Evolutionary conservation across 2,329 filamentous ascomycete genomes (phyloP).

Genomic region (Epichloe hybrida): DNA sequence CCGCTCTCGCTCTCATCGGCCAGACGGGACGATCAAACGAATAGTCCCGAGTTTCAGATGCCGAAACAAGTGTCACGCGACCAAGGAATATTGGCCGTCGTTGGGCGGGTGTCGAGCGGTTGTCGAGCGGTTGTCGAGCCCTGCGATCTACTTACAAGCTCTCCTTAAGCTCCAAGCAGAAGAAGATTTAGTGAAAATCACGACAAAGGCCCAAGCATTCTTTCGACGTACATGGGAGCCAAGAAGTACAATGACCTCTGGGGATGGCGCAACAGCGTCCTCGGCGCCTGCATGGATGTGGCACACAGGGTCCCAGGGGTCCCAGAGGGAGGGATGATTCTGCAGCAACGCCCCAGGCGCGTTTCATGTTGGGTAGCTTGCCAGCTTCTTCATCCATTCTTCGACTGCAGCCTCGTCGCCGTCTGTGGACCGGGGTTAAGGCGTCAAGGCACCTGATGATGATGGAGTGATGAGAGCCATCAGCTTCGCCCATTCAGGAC

Average conservation of each 20-base stretch:
- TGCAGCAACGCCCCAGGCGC: slow-evolving; percentile 35
- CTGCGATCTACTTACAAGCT: too few species aligned
- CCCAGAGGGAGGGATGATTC: slow-evolving; percentile 18
- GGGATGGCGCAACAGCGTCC: too few species aligned
- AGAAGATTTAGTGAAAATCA: neutral
- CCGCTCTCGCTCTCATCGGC: neutral
- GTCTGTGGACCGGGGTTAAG: neutral
- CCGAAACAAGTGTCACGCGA: slow-evolving; percentile 3
- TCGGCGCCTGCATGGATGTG: too few species aligned
- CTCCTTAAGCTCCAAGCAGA: neutral
- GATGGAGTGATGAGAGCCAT: too few species aligned
- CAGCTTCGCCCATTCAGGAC: too few species aligned
- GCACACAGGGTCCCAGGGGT: neutral
- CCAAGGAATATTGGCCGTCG: neutral
- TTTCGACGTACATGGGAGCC: too few species aligned
- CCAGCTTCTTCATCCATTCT: neutral
- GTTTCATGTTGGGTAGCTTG: slow-evolving; percentile 32
- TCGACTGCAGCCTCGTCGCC: neutral
- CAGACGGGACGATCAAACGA: slow-evolving; percentile 16
- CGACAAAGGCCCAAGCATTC: neutral
- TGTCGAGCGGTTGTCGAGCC: too few species aligned
- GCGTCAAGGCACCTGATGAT: neutral
- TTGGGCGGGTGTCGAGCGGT: neutral
- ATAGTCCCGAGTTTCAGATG: slow-evolving; percentile 9
- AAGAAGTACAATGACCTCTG: too few species aligned